Evolutionary conservation across 768 basidiomycete genomes (phyloP), one percentile per base, ranked within the genome.

Genomic region (Suillus brevipes): DNA sequence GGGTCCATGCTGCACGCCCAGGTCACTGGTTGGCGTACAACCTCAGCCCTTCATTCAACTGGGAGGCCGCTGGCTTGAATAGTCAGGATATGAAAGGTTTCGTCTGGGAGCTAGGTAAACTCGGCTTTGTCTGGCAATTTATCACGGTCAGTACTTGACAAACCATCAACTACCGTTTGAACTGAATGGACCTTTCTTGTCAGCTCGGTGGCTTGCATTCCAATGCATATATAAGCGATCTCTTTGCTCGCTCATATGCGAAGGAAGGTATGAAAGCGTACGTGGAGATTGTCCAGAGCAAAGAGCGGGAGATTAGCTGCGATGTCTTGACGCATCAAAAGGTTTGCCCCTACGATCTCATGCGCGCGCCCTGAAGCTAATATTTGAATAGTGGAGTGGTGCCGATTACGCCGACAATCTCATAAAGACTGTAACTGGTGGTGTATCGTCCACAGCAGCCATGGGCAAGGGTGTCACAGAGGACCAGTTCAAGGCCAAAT

Each of bases 251-350:
- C 70, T 85, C 90, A 61, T 99, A 88, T 75, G 90, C 94, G 43
- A 90, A 89, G 78, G 96, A 97, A 67, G 97, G 97, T 49, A 99
- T 99, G 97, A 95, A 98, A 78, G 97, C 97, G 2, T 99, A 99
- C 74, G 96, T 98, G 67, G 94, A 96, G 79, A 81, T 99, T 64
- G 83, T 99, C 62, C 97, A 99, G 77, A 83, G 92, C 36, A 90
- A 87, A 75, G 97, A 99, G 75, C 86, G 95, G 59, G 95, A 98
- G 70, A 85, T 97, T 61, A 95, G 90, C 58, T 95, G 92, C 66
- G 97, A 99, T 73, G 97, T 99, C 31, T 87, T 99, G 69, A 98
- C 95, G 8, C 97, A 99, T 76, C 97, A 99, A 78, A 96, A 89
- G 86, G 93, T 93, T 71, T 43, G 85, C 69, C 45, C 25, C 6